Percentiles rank a stretch among this genome's conserved stretches.
Conservation (phyloP, 148 eudicot genomes). For the Gaultheria prostrata region DNA sequence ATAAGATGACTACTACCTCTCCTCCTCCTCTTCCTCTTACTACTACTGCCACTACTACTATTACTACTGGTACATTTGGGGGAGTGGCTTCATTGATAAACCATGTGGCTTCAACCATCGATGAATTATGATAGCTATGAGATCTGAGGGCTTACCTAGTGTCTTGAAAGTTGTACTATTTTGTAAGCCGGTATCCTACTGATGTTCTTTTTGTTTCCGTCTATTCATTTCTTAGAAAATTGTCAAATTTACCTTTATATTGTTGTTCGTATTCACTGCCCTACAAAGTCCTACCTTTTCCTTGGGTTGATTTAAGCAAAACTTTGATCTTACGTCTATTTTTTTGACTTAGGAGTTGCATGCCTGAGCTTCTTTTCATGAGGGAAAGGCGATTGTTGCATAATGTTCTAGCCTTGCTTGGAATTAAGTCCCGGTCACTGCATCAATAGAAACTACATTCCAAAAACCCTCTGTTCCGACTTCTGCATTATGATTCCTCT, state of each 20-base stretch:
- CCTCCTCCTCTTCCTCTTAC: background rate
- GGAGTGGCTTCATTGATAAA: background rate
- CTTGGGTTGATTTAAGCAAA: background rate
- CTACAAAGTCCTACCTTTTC: background rate
- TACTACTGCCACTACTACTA: background rate
- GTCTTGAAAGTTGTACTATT: background rate
- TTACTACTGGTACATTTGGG: background rate
- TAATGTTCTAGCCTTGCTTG: background rate
- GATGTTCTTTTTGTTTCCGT: background rate
- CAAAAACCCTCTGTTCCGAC: background rate
- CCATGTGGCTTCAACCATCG: background rate
- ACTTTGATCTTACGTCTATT: background rate
- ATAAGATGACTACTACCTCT: background rate
- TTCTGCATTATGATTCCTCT: background rate
- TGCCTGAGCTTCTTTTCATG: background rate
- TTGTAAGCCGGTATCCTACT: background rate
- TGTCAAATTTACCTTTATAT: background rate
- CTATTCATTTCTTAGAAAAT: background rate
- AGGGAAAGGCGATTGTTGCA: background rate
- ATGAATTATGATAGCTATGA: background rate
- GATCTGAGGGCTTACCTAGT: background rate
- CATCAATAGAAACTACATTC: background rate
- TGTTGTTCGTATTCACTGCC: background rate
- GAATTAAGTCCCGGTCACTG: background rate
- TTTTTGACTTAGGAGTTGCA: background rate